These are phyloP conservation scores for Schoenoplectus tabernaemontani DNA, from an alignment of 202 grass and related monocot species.

Conservation along the genomic window DNA sequence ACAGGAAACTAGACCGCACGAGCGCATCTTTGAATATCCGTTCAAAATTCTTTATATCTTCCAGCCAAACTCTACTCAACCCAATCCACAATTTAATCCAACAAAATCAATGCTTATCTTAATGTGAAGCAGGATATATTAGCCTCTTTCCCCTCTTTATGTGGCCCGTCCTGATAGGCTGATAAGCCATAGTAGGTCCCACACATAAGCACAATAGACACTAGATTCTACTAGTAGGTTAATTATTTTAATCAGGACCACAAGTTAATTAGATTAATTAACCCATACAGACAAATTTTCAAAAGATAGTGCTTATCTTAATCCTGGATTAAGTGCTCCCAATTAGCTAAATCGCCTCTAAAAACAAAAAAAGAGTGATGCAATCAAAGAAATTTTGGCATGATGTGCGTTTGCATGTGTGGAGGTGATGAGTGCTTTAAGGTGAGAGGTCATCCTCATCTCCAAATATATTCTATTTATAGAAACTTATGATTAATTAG, in stretches of 20 bases:
- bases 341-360: slow-evolving; percentile 10
- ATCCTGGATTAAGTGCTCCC: slow-evolving; percentile 2
- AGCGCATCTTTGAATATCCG: slow-evolving; percentile 14
- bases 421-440: background rate
- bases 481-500: background rate
- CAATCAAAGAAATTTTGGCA: slow-evolving; percentile 11
- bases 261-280: slow-evolving; percentile 12
- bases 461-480: background rate
- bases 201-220: background rate
- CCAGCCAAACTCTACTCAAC: slow-evolving; percentile 8
- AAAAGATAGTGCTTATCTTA: slow-evolving; percentile 23
- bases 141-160: background rate
- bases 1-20: slow-evolving; percentile 6
- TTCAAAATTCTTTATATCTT: slow-evolving; percentile 7
- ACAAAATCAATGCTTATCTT: slow-evolving; percentile 16
- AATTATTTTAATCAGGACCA: slow-evolving; percentile 20
- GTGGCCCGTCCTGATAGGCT: background rate
- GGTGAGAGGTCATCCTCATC: slow-evolving; percentile 1
- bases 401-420: background rate
- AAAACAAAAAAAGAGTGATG: background rate
- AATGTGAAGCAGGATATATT: background rate
- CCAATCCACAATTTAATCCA: slow-evolving; percentile 21
- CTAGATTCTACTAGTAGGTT: slow-evolving; percentile 17
- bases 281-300: background rate
- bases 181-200: background rate